Percentiles rank a stretch among this genome's conserved stretches.
Evolutionary conservation across 2,329 filamentous ascomycete species (phyloP).

Genomic region (Cladophialophora bantiana): DNA sequence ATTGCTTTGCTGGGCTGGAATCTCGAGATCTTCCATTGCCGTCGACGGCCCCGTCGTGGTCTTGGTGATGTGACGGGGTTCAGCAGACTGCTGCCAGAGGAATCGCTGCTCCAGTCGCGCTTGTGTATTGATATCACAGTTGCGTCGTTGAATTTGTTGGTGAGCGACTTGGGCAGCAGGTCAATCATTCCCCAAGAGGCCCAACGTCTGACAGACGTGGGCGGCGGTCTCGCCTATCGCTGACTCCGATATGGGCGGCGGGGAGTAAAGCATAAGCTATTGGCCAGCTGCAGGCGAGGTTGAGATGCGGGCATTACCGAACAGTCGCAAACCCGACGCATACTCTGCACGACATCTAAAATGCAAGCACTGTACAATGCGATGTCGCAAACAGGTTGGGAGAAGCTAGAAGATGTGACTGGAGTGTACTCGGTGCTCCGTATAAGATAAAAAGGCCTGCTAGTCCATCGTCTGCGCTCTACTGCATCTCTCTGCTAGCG

Average conservation of each 20-base stretch:
- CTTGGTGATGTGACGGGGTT: constrained; percentile 24
- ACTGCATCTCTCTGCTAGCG: constrained; percentile 8
- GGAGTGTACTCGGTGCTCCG: too few species aligned
- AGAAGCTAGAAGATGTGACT: neutral
- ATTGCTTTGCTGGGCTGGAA: constrained; percentile 28
- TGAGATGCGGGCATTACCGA: neutral
- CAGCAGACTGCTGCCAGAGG: constrained; percentile 25
- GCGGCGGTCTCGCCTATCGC: constrained; percentile 8
- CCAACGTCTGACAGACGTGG: constrained; percentile 19
- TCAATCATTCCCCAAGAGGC: constrained; percentile 27
- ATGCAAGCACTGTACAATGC: neutral
- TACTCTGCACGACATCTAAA: neutral
- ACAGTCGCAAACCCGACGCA: neutral
- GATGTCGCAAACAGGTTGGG: neutral
- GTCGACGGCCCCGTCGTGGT: constrained; percentile 26
- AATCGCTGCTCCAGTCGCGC: constrained; percentile 26
- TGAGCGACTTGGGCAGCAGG: constrained; percentile 26
- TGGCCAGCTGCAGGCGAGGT: constrained; percentile 2
- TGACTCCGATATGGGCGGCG: constrained; percentile 15
- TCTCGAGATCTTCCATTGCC: constrained; percentile 30
- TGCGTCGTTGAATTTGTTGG: constrained; percentile 23
- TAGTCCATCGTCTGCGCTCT: neutral
- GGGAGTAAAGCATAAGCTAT: constrained; percentile 8
- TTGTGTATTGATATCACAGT: constrained; percentile 11
- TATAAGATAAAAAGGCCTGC: neutral